Conservation (phyloP, 495 filamentous ascomycete species). For the Rhypophila decipiens region DNA sequence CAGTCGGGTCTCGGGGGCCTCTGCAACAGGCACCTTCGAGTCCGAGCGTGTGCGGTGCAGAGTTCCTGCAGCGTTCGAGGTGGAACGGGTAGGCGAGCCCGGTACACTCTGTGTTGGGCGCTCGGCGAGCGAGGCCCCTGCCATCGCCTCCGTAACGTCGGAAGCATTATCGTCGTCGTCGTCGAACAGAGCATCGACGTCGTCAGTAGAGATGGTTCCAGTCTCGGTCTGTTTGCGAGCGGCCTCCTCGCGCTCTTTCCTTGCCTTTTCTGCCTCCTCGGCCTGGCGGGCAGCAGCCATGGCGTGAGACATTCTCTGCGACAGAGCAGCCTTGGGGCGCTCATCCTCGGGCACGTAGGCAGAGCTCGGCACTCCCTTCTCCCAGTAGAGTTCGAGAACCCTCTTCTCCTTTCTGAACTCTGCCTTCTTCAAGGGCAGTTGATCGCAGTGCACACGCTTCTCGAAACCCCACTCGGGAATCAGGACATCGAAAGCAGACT, state of each 20-base stretch:
- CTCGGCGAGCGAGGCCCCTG: constrained; percentile 78
- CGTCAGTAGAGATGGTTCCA: constrained; percentile 81
- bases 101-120: constrained; percentile 95
- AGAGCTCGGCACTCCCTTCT: constrained; percentile 96
- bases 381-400: constrained; percentile 94
- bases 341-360: constrained; percentile 97
- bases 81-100: constrained; percentile 78
- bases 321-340: constrained; percentile 70
- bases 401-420: constrained; percentile 94
- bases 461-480: constrained; percentile 98
- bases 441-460: constrained; percentile 98
- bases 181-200: constrained; percentile 88
- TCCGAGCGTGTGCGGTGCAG: constrained; percentile 90
- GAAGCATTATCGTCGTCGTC: constrained; percentile 84
- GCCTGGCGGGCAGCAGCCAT: constrained; percentile 70
- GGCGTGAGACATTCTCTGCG: constrained; percentile 62
- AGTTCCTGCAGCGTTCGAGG: constrained; percentile 55
- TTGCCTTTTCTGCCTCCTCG: constrained; percentile 70
- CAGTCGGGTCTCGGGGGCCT: constrained; percentile 66
- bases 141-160: constrained; percentile 78
- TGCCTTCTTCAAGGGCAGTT: constrained; percentile 95
- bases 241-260: constrained; percentile 77
- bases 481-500: constrained; percentile 96
- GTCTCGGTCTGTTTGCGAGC: constrained; percentile 89
- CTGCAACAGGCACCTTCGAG: constrained; percentile 73